These are phyloP conservation scores for Hibiscus trionum DNA, from an alignment of 345 rosid genomes.

Conservation along the genomic window DNA sequence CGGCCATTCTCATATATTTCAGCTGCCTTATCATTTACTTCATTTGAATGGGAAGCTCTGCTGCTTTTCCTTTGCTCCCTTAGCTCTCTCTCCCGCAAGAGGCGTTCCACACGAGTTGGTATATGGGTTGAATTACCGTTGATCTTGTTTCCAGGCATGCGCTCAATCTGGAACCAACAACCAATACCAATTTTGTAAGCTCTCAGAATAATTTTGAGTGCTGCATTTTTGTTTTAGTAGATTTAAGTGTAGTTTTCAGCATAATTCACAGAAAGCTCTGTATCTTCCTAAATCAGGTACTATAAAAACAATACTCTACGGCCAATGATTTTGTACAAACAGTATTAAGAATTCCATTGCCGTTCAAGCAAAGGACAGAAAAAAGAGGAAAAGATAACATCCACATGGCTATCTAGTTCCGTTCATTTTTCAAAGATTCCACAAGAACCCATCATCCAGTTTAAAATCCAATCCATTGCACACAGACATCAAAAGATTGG, in stretches of 20 bases:
- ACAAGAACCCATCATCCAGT: not conserved
- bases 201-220: slow-evolving; percentile 27
- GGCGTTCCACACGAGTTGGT: slow-evolving; percentile 67
- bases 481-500: not conserved
- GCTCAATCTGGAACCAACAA: slow-evolving; percentile 42
- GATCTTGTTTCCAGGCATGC: slow-evolving; percentile 93
- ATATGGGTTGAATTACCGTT: slow-evolving; percentile 47
- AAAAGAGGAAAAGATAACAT: slow-evolving; percentile 14
- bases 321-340: slow-evolving; percentile 17
- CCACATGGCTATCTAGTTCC: not conserved
- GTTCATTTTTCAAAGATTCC: not conserved
- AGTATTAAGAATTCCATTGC: slow-evolving; percentile 21
- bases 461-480: not conserved
- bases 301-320: not conserved
- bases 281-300: slow-evolving; percentile 14
- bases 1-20: slow-evolving; percentile 42
- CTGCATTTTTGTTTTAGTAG: slow-evolving; percentile 44
- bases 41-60: slow-evolving; percentile 43
- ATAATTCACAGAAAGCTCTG: slow-evolving; percentile 19
- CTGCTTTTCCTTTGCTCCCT: slow-evolving; percentile 60
- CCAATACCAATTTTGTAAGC: slow-evolving; percentile 18
- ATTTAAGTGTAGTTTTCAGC: slow-evolving; percentile 11
- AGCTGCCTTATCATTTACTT: slow-evolving; percentile 33
- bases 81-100: slow-evolving; percentile 64
- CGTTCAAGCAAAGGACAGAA: slow-evolving; percentile 19